Percentiles rank a stretch among this genome's conserved stretches.
Evolutionary conservation across 2,329 filamentous ascomycete genomes (phyloP).

Genomic region (Sarocladium strictum): DNA sequence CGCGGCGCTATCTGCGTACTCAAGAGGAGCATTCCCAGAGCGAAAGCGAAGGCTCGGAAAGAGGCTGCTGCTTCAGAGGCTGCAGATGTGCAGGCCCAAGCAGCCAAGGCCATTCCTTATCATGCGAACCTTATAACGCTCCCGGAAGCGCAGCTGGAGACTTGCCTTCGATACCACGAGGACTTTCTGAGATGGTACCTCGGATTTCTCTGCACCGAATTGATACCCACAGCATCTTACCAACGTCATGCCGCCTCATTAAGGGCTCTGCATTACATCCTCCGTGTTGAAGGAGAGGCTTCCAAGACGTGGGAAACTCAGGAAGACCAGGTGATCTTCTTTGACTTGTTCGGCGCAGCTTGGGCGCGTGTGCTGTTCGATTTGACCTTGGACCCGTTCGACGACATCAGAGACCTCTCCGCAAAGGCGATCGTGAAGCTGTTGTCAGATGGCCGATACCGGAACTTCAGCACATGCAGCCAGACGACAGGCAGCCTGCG

Average conservation of each 20-base stretch:
- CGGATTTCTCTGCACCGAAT: constrained; percentile 63
- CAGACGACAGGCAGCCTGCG: background rate
- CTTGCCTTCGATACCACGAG: constrained; percentile 44
- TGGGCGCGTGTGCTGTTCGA: constrained; percentile 66
- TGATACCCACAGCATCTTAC: constrained; percentile 79
- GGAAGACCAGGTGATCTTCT: constrained; percentile 34
- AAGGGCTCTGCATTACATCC: constrained; percentile 61
- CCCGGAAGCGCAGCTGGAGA: constrained; percentile 28
- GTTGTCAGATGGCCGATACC: constrained; percentile 33
- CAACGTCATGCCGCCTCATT: constrained; percentile 81
- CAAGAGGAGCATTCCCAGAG: constrained; percentile 35
- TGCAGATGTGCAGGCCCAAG: constrained; percentile 7
- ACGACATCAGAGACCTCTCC: constrained; percentile 70
- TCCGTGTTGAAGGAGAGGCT: constrained; percentile 62
- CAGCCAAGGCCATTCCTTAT: constrained; percentile 27
- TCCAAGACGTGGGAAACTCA: constrained; percentile 31
- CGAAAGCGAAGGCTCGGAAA: constrained; percentile 28
- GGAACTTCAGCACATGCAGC: constrained; percentile 11
- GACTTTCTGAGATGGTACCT: constrained; percentile 72
- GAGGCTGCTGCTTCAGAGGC: constrained; percentile 17
- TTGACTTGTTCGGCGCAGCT: constrained; percentile 36
- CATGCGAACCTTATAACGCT: constrained; percentile 33
- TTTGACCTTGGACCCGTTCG: constrained; percentile 82
- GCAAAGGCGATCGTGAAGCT: constrained; percentile 43
- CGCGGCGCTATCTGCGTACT: constrained; percentile 58